These are phyloP conservation scores for Astrephomene gubernaculifera DNA, from an alignment of 139 green algal genomes.

Conservation along the genomic window DNA sequence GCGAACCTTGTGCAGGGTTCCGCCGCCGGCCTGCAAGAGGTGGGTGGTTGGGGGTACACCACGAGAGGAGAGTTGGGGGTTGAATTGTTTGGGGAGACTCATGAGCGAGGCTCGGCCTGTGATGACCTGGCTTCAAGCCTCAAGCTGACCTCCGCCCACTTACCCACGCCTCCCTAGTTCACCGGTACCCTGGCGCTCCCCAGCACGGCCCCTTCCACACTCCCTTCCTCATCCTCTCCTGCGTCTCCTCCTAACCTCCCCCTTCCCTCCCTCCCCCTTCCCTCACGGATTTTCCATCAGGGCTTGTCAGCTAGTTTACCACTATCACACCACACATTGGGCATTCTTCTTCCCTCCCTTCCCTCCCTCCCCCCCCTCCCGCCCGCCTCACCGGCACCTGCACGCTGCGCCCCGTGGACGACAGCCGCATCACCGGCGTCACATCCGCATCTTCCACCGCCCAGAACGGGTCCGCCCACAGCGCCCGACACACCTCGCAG, in stretches of 20 bases:
- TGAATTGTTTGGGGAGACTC: too few relatives aligned
- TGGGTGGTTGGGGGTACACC: slow-evolving; percentile 3
- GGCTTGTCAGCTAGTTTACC: too few relatives aligned
- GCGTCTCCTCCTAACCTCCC: neutral
- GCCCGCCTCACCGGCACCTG: slow-evolving; percentile 10
- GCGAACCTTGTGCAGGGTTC: slow-evolving; percentile 22
- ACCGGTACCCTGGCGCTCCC: neutral
- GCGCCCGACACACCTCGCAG: slow-evolving; percentile 71
- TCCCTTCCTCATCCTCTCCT: neutral
- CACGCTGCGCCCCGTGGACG: slow-evolving; percentile 20
- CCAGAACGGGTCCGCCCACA: slow-evolving; percentile 83
- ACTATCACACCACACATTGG: too few relatives aligned
- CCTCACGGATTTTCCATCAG: neutral
- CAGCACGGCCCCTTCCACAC: neutral
- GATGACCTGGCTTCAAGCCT: too few relatives aligned
- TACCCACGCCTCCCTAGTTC: too few relatives aligned
- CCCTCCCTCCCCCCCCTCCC: neutral
- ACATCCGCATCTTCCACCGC: slow-evolving; percentile 55
- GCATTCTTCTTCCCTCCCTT: too few relatives aligned
- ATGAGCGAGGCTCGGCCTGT: too few relatives aligned
- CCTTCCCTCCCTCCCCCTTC: neutral
- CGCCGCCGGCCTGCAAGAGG: slow-evolving; percentile 16
- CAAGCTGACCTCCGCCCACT: too few relatives aligned
- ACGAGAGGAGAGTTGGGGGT: too few relatives aligned
- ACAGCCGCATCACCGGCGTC: slow-evolving; percentile 54